phyloP scores from a whole-genome alignment of 306 rosid species.

The Pterocarpus santalinus region DNA sequence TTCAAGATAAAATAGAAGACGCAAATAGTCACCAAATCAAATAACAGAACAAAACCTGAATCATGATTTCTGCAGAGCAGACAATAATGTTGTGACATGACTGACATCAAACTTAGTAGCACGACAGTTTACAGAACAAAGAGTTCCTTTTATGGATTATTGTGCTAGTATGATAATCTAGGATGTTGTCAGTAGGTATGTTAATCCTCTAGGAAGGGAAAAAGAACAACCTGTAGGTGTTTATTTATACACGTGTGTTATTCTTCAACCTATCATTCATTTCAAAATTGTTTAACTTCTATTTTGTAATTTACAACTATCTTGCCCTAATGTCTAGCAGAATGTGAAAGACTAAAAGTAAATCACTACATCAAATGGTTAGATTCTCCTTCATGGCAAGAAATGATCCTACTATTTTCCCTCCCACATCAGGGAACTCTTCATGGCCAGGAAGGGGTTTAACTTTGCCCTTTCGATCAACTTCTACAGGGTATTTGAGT shows the following conservation, averaged over 20 bases:
- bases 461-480: slow-evolving; percentile 84
- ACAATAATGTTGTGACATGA: too few species aligned
- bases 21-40: neutral
- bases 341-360: slow-evolving; percentile 10
- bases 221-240: slow-evolving; percentile 36
- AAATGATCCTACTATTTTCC: slow-evolving; percentile 89
- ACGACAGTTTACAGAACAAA: slow-evolving; percentile 4
- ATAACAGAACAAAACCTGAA: neutral
- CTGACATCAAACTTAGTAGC: too few species aligned
- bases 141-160: neutral
- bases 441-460: slow-evolving; percentile 76
- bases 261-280: slow-evolving; percentile 41
- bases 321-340: slow-evolving; percentile 17
- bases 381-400: slow-evolving; percentile 91
- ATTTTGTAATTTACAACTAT: slow-evolving; percentile 41
- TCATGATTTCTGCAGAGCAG: neutral
- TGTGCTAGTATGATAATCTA: slow-evolving; percentile 12
- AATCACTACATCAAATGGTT: slow-evolving; percentile 65
- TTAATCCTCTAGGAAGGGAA: slow-evolving; percentile 20
- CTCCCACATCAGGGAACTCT: slow-evolving; percentile 94
- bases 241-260: slow-evolving; percentile 2
- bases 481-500: slow-evolving; percentile 88
- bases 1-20: neutral
- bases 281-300: slow-evolving; percentile 46
- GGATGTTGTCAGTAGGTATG: neutral